phyloP scores from a whole-genome alignment of 2,329 filamentous ascomycete species.

The Clarireedia sp. region DNA sequence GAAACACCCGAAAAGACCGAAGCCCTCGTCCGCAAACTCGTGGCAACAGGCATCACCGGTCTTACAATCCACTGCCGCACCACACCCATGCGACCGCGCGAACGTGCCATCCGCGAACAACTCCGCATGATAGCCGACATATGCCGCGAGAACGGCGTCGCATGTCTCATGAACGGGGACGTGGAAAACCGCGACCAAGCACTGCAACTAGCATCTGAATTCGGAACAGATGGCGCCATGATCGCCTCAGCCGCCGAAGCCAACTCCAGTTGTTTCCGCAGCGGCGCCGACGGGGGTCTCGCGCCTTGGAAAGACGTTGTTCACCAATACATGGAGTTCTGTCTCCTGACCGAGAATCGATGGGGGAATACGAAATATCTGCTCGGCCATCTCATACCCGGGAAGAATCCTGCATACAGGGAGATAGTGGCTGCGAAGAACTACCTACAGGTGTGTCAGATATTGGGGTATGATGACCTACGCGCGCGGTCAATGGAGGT shows the following conservation, averaged over 20 bases:
- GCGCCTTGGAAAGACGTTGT: slow-evolving; percentile 72
- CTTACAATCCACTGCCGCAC: slow-evolving; percentile 94
- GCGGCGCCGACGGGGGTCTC: slow-evolving; percentile 58
- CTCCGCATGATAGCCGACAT: slow-evolving; percentile 74
- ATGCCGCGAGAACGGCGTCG: slow-evolving; percentile 78
- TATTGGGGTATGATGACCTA: slow-evolving; percentile 57
- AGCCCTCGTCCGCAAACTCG: slow-evolving; percentile 67
- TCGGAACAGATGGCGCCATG: slow-evolving; percentile 89
- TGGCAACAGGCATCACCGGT: slow-evolving; percentile 81
- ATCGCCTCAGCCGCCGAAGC: slow-evolving; percentile 89
- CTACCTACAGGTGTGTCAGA: slow-evolving; percentile 61
- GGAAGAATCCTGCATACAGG: slow-evolving; percentile 59
- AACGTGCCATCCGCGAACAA: slow-evolving; percentile 79
- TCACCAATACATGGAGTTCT: slow-evolving; percentile 62
- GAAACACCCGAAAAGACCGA: slow-evolving; percentile 70
- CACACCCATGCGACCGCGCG: slow-evolving; percentile 86
- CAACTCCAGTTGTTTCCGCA: slow-evolving; percentile 81
- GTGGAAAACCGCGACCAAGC: slow-evolving; percentile 70
- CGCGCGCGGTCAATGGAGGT: slow-evolving; percentile 54
- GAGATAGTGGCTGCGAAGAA: slow-evolving; percentile 57
- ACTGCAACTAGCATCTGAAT: slow-evolving; percentile 63
- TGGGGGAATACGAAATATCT: slow-evolving; percentile 92
- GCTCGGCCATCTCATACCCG: slow-evolving; percentile 76
- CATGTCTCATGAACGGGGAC: slow-evolving; percentile 94
- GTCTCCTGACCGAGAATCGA: slow-evolving; percentile 73